Percentiles rank a stretch among this genome's conserved stretches.
Conservation (phyloP, 208 protist species). For the Herpetomonas tarakana region DNA sequence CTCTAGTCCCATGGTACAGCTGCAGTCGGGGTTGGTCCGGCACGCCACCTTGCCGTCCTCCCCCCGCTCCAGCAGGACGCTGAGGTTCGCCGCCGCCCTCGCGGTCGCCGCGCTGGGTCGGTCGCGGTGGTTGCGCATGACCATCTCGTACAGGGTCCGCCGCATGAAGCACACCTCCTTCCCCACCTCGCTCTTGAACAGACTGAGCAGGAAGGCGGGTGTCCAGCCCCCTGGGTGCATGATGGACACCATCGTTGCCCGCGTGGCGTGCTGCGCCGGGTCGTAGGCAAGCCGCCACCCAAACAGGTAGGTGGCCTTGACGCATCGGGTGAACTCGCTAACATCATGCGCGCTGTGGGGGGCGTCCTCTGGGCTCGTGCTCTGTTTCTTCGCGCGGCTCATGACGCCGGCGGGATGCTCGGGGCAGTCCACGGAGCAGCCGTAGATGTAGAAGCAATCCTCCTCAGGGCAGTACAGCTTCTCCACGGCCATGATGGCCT, state of each 20-base stretch:
- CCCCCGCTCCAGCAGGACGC: too few species aligned
- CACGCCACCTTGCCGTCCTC: too few species aligned
- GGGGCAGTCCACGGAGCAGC: constrained; percentile 35
- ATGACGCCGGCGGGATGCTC: too few species aligned
- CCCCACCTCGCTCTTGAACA: constrained; percentile 41
- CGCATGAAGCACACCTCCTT: constrained; percentile 37
- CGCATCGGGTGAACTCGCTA: constrained; percentile 15
- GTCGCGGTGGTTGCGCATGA: too few species aligned
- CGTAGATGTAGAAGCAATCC: constrained; percentile 43
- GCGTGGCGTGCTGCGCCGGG: constrained; percentile 17
- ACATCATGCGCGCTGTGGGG: not conserved
- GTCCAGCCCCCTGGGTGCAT: constrained; percentile 62
- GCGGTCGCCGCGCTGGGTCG: too few species aligned
- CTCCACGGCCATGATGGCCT: constrained; percentile 38
- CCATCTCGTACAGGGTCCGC: constrained; percentile 34
- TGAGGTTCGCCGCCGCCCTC: too few species aligned
- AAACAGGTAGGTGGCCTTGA: constrained; percentile 24
- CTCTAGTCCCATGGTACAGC: too few species aligned
- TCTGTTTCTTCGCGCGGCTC: too few species aligned
- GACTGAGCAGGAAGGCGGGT: constrained; percentile 45
- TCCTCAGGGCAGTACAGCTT: constrained; percentile 36
- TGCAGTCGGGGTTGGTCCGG: too few species aligned
- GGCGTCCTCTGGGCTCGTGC: not conserved
- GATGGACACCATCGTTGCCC: constrained; percentile 37
- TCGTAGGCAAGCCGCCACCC: constrained; percentile 29